phyloP scores from a whole-genome alignment of 495 filamentous ascomycete species.

The Bombardia bombarda region DNA sequence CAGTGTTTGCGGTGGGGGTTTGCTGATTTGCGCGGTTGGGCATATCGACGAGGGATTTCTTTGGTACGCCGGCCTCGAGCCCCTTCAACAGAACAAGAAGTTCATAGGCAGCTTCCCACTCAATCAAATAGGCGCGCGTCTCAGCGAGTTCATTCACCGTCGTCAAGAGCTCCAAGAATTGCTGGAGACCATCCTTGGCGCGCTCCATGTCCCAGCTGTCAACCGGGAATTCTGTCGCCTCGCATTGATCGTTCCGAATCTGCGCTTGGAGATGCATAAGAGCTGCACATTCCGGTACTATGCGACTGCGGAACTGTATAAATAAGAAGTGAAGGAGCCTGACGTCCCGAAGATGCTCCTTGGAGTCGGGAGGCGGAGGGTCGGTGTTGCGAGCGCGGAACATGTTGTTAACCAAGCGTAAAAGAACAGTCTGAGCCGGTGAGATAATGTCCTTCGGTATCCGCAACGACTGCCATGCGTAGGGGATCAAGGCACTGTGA shows the following conservation, averaged over 20 bases:
- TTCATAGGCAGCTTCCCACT: constrained; percentile 83
- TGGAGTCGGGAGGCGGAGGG: constrained; percentile 42
- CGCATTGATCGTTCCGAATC: constrained; percentile 48
- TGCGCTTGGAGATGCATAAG: constrained; percentile 89
- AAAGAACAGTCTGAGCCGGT: constrained; percentile 83
- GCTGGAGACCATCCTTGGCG: constrained; percentile 73
- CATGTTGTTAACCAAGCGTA: constrained; percentile 82
- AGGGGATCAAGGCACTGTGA: constrained; percentile 78
- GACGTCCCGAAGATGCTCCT: constrained; percentile 38
- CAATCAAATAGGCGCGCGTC: constrained; percentile 59
- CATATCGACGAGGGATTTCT: constrained; percentile 34
- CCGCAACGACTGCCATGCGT: constrained; percentile 80
- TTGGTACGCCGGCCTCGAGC: constrained; percentile 75
- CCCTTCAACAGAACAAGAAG: constrained; percentile 77
- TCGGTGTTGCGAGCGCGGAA: constrained; percentile 63
- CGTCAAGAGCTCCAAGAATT: constrained; percentile 91
- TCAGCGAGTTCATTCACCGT: constrained; percentile 67
- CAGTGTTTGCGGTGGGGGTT: constrained; percentile 16
- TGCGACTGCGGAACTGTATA: constrained; percentile 81
- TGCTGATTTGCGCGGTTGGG: constrained; percentile 12
- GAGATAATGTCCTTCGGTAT: constrained; percentile 94
- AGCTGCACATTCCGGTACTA: constrained; percentile 87
- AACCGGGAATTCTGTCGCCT: constrained; percentile 74
- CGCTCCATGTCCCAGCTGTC: constrained; percentile 97
- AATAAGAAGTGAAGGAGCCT: constrained; percentile 81